Evolutionary conservation across 2,329 filamentous ascomycete genomes (phyloP).

Genomic region (Penicillium frequentans): DNA sequence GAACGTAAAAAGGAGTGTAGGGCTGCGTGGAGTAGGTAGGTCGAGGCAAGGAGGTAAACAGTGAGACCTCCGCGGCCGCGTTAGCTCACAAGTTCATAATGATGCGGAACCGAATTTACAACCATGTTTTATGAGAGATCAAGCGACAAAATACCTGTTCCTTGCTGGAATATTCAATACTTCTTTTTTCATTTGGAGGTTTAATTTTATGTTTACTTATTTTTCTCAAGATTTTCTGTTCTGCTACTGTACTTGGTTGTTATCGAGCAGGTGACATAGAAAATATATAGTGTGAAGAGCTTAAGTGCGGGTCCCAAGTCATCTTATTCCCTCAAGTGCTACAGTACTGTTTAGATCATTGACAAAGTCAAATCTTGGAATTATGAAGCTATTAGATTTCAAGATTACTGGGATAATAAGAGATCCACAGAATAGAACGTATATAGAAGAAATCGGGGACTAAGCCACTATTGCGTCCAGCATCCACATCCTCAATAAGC

Average conservation of each 20-base stretch:
- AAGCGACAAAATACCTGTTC: too few species aligned
- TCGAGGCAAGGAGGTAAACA: conserved; percentile 6
- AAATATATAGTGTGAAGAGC: too few species aligned
- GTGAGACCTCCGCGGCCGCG: conserved; percentile 1
- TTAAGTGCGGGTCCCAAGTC: neutral
- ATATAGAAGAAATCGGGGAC: conserved; percentile 4
- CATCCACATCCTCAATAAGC: conserved; percentile 9
- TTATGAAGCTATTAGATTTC: neutral
- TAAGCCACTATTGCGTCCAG: conserved; percentile 4
- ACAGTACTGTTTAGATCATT: neutral
- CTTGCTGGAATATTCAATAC: too few species aligned
- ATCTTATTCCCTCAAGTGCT: too few species aligned
- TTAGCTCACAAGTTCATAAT: neutral
- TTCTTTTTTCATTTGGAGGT: too few species aligned
- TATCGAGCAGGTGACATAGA: too few species aligned
- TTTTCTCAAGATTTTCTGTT: too few species aligned
- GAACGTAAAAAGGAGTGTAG: conserved; percentile 9
- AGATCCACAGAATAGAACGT: neutral
- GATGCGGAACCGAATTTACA: neutral
- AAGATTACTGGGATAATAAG: neutral
- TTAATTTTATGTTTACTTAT: too few species aligned
- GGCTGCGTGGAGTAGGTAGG: neutral
- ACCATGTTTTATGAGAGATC: neutral
- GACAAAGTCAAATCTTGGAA: neutral
- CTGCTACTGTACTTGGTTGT: too few species aligned